Evolutionary conservation across 2,329 filamentous ascomycete species (phyloP).

Genomic region (Epichloe gansuensis): DNA sequence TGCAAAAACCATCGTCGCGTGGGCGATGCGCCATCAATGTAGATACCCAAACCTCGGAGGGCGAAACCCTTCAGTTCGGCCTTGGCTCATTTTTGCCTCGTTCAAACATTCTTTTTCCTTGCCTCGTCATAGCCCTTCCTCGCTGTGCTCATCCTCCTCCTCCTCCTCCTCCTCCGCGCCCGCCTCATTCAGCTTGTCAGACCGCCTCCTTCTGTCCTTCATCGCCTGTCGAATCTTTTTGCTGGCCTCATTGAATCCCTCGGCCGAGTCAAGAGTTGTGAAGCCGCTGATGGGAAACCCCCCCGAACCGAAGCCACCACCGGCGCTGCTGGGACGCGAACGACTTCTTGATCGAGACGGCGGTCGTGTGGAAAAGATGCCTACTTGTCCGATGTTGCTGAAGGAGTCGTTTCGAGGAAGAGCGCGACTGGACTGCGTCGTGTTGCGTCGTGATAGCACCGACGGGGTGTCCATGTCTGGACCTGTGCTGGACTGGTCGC

Average conservation of each 20-base stretch:
- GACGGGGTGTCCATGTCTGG: constrained; percentile 26
- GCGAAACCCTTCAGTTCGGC: not conserved
- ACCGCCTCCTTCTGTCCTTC: constrained; percentile 47
- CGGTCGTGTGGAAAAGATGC: constrained; percentile 80
- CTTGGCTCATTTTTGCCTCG: not conserved
- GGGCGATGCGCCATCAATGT: not conserved
- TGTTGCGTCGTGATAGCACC: constrained; percentile 34
- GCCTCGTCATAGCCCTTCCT: constrained; percentile 29
- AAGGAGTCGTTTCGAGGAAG: constrained; percentile 85
- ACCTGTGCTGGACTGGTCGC: constrained; percentile 32
- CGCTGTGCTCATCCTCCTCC: constrained; percentile 27
- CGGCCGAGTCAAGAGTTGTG: constrained; percentile 52
- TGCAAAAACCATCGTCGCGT: not conserved
- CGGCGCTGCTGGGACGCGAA: constrained; percentile 56
- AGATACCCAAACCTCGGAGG: not conserved
- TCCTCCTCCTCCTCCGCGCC: constrained; percentile 23
- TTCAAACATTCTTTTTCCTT: constrained; percentile 28
- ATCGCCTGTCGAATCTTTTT: constrained; percentile 77
- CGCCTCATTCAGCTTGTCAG: constrained; percentile 27
- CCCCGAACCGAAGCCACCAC: constrained; percentile 45
- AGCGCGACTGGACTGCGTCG: constrained; percentile 38
- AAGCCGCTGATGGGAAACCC: constrained; percentile 59
- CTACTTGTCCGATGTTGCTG: constrained; percentile 73
- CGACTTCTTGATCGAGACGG: constrained; percentile 65
- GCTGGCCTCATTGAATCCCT: constrained; percentile 69